phyloP scores from a whole-genome alignment of 2,329 filamentous ascomycete species.

The Penicillium frequentans region DNA sequence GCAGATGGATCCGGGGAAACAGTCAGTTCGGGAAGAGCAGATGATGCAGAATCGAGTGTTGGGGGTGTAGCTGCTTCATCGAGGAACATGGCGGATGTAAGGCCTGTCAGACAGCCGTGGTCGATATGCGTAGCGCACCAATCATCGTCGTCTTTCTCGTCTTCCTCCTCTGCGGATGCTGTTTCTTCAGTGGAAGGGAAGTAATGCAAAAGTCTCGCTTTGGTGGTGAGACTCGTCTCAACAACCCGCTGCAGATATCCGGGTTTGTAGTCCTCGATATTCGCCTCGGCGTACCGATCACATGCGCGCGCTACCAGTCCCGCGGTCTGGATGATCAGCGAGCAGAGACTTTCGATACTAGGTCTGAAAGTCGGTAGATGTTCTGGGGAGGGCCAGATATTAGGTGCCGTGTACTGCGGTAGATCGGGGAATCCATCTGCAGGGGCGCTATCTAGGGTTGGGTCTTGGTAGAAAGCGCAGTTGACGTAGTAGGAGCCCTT shows the following conservation, averaged over 20 bases:
- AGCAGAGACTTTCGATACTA: conserved; percentile 73
- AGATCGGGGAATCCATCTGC: conserved; percentile 54
- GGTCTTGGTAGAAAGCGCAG: conserved; percentile 54
- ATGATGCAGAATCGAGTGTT: conserved; percentile 37
- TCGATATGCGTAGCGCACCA: conserved; percentile 84
- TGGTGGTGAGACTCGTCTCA: conserved; percentile 79
- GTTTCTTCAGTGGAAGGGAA: conserved; percentile 58
- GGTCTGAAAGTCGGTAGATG: conserved; percentile 73
- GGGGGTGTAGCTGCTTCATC: conserved; percentile 62
- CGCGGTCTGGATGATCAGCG: conserved; percentile 83
- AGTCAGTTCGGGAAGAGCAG: conserved; percentile 61
- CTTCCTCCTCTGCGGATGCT: background rate
- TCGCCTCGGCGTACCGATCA: conserved; percentile 77
- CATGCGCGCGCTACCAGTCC: conserved; percentile 87
- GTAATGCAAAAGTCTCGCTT: conserved; percentile 90
- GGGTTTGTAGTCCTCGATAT: conserved; percentile 72
- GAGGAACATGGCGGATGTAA: conserved; percentile 95
- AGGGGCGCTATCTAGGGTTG: conserved; percentile 37
- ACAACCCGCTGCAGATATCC: conserved; percentile 89
- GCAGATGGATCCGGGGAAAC: conserved; percentile 78
- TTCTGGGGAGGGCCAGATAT: conserved; percentile 76
- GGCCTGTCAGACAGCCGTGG: conserved; percentile 88
- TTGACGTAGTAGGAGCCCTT: conserved; percentile 68
- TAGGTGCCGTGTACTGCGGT: conserved; percentile 84
- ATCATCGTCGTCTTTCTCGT: conserved; percentile 74